These are phyloP conservation scores for Apiospora saccharicola DNA, from an alignment of 2,329 filamentous ascomycete species.

Conservation along the genomic window DNA sequence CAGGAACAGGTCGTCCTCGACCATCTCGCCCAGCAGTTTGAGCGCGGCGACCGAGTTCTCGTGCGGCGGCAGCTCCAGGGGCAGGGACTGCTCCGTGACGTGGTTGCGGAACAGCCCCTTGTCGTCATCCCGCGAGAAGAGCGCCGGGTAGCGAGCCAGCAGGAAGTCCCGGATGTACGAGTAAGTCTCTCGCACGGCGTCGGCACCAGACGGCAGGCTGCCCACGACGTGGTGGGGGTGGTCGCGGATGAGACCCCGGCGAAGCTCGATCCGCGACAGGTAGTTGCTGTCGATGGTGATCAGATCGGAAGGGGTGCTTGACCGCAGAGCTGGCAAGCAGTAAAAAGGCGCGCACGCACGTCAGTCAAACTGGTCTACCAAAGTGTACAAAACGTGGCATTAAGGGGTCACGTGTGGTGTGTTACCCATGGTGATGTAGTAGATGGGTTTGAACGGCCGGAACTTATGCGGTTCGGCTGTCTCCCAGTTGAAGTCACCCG, in stretches of 20 bases:
- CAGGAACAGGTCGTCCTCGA: conserved; percentile 64
- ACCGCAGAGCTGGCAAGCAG: conserved; percentile 48
- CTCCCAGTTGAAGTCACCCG: conserved; percentile 49
- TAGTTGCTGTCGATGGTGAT: conserved; percentile 62
- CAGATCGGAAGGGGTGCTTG: conserved; percentile 55
- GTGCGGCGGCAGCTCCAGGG: conserved; percentile 29
- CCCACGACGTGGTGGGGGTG: conserved; percentile 53
- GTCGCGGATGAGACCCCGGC: conserved; percentile 47
- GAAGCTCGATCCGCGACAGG: conserved; percentile 49
- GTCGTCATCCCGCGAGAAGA: conserved; percentile 49
- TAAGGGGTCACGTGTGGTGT: neutral
- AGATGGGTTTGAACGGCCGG: conserved; percentile 59
- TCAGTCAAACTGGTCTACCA: neutral
- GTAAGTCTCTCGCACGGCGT: conserved; percentile 57
- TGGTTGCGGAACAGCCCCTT: conserved; percentile 46
- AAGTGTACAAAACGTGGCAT: neutral
- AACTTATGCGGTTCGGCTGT: conserved; percentile 47
- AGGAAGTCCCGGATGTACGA: conserved; percentile 54
- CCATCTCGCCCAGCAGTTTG: conserved; percentile 53
- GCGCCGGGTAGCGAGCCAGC: conserved; percentile 55
- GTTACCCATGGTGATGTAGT: conserved; percentile 63
- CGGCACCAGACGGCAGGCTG: conserved; percentile 47
- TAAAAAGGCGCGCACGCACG: neutral
- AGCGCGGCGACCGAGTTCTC: conserved; percentile 43
- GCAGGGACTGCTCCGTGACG: conserved; percentile 42